Conservation (phyloP, 495 filamentous ascomycete genomes). For the Penicillium tannophilum region DNA sequence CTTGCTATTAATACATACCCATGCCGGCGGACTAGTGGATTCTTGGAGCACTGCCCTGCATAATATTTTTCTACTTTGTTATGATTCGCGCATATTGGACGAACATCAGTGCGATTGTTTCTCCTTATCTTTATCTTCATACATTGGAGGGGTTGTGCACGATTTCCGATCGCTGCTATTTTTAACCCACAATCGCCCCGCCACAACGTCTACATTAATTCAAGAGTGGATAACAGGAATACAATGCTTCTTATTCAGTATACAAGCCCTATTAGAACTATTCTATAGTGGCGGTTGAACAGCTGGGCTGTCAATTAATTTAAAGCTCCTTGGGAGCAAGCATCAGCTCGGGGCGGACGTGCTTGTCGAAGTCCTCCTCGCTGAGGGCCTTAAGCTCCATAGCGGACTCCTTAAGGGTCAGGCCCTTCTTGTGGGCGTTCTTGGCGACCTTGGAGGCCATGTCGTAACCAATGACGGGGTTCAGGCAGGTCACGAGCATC, state of each 20-base stretch:
- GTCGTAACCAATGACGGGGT: slow-evolving; percentile 98
- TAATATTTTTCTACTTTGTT: not conserved
- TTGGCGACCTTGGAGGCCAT: slow-evolving; percentile 98
- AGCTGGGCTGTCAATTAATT: slow-evolving; percentile 34
- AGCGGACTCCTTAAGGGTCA: slow-evolving; percentile 89
- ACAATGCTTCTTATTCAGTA: slow-evolving; percentile 21
- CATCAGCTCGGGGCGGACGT: slow-evolving; percentile 97
- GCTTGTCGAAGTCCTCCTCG: slow-evolving; percentile 85
- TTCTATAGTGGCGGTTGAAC: slow-evolving; percentile 23
- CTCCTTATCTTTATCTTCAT: not conserved
- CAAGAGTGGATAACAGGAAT: slow-evolving; percentile 1
- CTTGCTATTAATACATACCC: slow-evolving; percentile 19
- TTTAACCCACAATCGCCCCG: slow-evolving; percentile 12
- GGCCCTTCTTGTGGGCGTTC: slow-evolving; percentile 98
- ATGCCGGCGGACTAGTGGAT: not conserved
- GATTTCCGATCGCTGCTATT: slow-evolving; percentile 14
- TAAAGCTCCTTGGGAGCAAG: slow-evolving; percentile 71
- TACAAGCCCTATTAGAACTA: slow-evolving; percentile 27
- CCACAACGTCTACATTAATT: not conserved
- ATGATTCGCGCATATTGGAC: not conserved
- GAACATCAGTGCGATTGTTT: not conserved
- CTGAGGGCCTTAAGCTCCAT: slow-evolving; percentile 91
- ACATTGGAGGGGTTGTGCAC: not conserved
- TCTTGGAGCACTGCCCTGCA: not conserved
- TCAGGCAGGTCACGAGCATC: slow-evolving; percentile 98